Conservation (phyloP, 768 basidiomycete genomes). For the Scleroderma citrinum region DNA sequence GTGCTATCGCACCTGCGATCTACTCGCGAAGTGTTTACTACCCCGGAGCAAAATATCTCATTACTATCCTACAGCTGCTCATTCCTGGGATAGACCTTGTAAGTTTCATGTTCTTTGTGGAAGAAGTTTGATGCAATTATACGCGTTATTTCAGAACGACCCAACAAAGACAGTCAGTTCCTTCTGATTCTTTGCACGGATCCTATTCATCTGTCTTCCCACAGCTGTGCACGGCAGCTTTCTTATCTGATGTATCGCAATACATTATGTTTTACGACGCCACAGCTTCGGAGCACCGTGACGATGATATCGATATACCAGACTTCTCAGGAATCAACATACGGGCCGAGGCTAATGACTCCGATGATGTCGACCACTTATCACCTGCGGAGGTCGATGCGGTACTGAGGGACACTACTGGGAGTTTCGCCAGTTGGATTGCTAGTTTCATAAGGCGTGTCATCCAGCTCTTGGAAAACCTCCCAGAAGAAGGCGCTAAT, state of each 20-base stretch:
- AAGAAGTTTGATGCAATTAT: constrained; percentile 1
- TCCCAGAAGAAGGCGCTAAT: constrained; percentile 91
- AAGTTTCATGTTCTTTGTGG: constrained; percentile 16
- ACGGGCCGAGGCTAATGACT: not conserved
- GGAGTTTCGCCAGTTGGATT: constrained; percentile 79
- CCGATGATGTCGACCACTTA: constrained; percentile 18
- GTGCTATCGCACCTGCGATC: constrained; percentile 69
- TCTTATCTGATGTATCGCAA: constrained; percentile 51
- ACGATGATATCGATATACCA: constrained; percentile 42
- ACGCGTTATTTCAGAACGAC: constrained; percentile 52
- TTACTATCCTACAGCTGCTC: constrained; percentile 83
- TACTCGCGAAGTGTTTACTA: constrained; percentile 75
- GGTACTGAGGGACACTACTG: constrained; percentile 63
- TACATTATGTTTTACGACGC: constrained; percentile 47
- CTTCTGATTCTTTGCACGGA: constrained; percentile 47
- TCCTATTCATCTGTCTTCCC: not conserved
- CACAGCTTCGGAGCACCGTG: constrained; percentile 52
- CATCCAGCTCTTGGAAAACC: constrained; percentile 80
- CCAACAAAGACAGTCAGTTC: constrained; percentile 76
- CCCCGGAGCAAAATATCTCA: constrained; percentile 81
- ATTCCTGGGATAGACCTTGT: constrained; percentile 91
- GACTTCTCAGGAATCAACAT: constrained; percentile 36
- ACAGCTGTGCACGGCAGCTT: constrained; percentile 52
- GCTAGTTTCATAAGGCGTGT: constrained; percentile 71
- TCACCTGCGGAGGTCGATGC: constrained; percentile 66